A percentile compares a stretch with the other conserved stretches of the same genome.
Conservation (phyloP, 2,329 filamentous ascomycete species). For the Sphaerostilbella broomeana region DNA sequence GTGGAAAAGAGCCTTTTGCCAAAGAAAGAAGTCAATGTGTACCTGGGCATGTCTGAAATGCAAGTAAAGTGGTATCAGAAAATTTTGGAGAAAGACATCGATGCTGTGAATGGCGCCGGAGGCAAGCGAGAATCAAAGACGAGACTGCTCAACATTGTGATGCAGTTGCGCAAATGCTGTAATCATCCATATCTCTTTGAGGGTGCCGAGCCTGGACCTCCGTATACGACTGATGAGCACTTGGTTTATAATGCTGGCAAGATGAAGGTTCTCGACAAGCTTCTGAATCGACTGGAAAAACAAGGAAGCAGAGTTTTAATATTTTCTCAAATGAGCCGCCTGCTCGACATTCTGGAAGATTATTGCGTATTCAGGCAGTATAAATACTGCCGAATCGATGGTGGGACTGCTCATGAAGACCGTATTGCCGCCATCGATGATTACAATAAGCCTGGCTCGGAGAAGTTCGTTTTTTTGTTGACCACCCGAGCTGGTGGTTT, state of each 20-base stretch:
- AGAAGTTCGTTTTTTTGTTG: slow-evolving; percentile 93
- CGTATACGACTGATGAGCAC: slow-evolving; percentile 97
- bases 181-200: slow-evolving; percentile 98
- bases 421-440: slow-evolving; percentile 96
- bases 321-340: slow-evolving; percentile 98
- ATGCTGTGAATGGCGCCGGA: slow-evolving; percentile 92
- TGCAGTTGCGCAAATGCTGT: slow-evolving; percentile 98
- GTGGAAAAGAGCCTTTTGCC: slow-evolving; percentile 96
- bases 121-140: slow-evolving; percentile 98
- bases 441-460: slow-evolving; percentile 92
- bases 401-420: slow-evolving; percentile 93
- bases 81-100: slow-evolving; percentile 97
- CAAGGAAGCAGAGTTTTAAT: slow-evolving; percentile 95
- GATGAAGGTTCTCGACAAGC: slow-evolving; percentile 93
- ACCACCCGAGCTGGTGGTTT: slow-evolving; percentile 93
- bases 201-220: slow-evolving; percentile 91
- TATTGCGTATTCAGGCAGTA: slow-evolving; percentile 95
- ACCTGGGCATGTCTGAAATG: slow-evolving; percentile 98
- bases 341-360: slow-evolving; percentile 93
- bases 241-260: slow-evolving; percentile 89
- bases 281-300: slow-evolving; percentile 72
- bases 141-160: slow-evolving; percentile 93
- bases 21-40: slow-evolving; percentile 96
- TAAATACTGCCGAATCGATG: slow-evolving; percentile 96
- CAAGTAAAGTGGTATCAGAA: slow-evolving; percentile 99